Percentiles rank a stretch among this genome's conserved stretches.
These are phyloP conservation scores for Podaxis mareebaensis DNA, from an alignment of 768 basidiomycete species.

Conservation along the genomic window DNA sequence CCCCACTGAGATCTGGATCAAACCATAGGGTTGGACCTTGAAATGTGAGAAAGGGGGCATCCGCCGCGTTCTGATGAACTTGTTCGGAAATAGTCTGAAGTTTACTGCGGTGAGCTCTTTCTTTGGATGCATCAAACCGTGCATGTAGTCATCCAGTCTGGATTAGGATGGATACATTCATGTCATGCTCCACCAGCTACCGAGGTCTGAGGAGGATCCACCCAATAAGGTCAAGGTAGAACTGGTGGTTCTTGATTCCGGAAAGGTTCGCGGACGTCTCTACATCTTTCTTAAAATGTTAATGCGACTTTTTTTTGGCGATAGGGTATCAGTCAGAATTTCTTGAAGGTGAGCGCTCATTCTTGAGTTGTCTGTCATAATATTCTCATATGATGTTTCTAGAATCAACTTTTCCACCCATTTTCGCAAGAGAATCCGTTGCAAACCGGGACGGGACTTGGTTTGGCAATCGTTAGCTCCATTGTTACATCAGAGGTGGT, in stretches of 20 bases:
- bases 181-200: constrained; percentile 75
- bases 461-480: constrained; percentile 92
- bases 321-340: constrained; percentile 89
- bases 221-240: constrained; percentile 73
- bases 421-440: constrained; percentile 97
- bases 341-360: constrained; percentile 64
- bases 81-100: constrained; percentile 93
- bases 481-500: constrained; percentile 86
- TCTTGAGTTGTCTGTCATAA: constrained; percentile 2
- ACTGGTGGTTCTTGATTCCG: constrained; percentile 83
- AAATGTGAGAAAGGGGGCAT: constrained; percentile 93
- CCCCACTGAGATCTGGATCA: background rate
- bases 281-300: background rate
- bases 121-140: background rate
- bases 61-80: constrained; percentile 89
- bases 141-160: constrained; percentile 6
- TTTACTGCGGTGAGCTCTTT: constrained; percentile 70
- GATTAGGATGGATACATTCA: constrained; percentile 83
- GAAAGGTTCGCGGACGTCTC: constrained; percentile 56
- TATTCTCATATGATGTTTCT: constrained; percentile 6
- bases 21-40: constrained; percentile 74
- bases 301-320: background rate
- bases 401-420: constrained; percentile 95
- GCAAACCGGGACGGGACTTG: constrained; percentile 90
- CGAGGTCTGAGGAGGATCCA: constrained; percentile 51